These are phyloP conservation scores for Serendipita indica DNA, from an alignment of 768 basidiomycete species.

Conservation along the genomic window DNA sequence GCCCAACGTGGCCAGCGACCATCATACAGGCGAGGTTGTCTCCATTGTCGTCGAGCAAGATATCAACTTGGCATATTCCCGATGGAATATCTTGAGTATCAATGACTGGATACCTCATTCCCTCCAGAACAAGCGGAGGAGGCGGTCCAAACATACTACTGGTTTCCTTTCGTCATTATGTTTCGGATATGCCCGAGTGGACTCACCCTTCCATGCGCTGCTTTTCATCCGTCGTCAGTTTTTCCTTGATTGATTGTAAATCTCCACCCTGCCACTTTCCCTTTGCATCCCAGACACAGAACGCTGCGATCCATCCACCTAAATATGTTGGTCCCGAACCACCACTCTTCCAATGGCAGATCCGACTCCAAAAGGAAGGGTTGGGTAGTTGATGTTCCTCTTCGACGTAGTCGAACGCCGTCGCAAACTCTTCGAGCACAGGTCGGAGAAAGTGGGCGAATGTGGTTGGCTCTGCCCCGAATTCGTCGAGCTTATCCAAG, in stretches of 20 bases:
- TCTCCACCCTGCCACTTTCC: conserved; percentile 13
- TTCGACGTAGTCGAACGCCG: conserved; percentile 17
- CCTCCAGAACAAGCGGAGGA: conserved; percentile 9
- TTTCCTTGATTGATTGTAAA: not conserved
- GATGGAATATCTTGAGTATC: conserved; percentile 18
- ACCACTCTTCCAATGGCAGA: conserved; percentile 7
- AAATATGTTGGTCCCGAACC: conserved; percentile 9
- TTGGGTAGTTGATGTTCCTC: conserved; percentile 10
- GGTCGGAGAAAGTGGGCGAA: conserved; percentile 31
- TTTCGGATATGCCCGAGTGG: no score
- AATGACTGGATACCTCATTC: conserved; percentile 13
- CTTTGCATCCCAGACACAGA: conserved; percentile 11
- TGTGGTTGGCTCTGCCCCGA: conserved; percentile 23
- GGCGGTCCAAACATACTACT: not conserved
- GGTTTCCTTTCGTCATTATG: no score
- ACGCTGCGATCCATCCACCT: conserved; percentile 14
- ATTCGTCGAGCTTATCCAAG: conserved; percentile 27
- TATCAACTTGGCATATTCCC: conserved; percentile 21
- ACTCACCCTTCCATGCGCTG: not conserved
- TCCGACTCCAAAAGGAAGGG: conserved; percentile 16
- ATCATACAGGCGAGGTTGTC: conserved; percentile 19
- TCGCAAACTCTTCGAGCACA: conserved; percentile 23
- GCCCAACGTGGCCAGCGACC: conserved; percentile 19
- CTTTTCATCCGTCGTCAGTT: not conserved
- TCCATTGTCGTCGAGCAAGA: conserved; percentile 22